Base-by-base conservation (phyloP, 2,329 filamentous ascomycete species). In the Massarina eburnea region DNA sequence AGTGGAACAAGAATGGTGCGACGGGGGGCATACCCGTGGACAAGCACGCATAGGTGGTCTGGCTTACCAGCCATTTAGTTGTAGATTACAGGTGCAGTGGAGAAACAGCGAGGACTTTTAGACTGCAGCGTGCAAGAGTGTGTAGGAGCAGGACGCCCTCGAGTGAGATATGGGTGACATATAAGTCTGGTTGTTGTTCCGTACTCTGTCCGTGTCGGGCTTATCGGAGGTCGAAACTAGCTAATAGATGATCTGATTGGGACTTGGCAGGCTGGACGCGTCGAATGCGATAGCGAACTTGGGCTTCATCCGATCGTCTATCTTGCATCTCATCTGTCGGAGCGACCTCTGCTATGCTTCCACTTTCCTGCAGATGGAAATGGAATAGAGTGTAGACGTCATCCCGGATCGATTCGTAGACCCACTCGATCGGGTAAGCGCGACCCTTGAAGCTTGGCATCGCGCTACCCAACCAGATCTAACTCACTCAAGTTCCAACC, bases 41-140 rank as follows among this genome's bases (percentile, higher is more conserved):
- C 84, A 35, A 92, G 76, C 33, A 92, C 86, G 61, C 84, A 87
- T 51, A 92, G 81, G 67, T 91, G 88, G 54, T 86, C 78, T 38
- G 85, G 56, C 49, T 55, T 57, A 26, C 21, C 41, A 41, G 53
- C 51, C 62, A 59, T 60, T 39, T 41, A 20, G n/a, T 21, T 10
- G n/a, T 3, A 12, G 3, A 2, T 32, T 32, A 32, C 15, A 19
- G 37, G 14, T 19, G 17, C 5, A 14, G n/a, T 18, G 17, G 12
- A 30, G 27, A 30, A 14, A 30, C 4, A 8, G 24, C 6, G 6
- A 26, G 24, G 24, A 26, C 6, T 26, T 26, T 10, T 6, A 10
- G 24, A 26, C 7, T 26, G 24, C 24, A 26, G 24, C 24, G 24
- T 26, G 24, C 24, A 26, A 10, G 24, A 26, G 14, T 27, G 3